Evolutionary conservation across 176 grass and related monocot species (phyloP), one percentile per base, ranked within the genome.

Genomic region (Triticum turgidum): DNA sequence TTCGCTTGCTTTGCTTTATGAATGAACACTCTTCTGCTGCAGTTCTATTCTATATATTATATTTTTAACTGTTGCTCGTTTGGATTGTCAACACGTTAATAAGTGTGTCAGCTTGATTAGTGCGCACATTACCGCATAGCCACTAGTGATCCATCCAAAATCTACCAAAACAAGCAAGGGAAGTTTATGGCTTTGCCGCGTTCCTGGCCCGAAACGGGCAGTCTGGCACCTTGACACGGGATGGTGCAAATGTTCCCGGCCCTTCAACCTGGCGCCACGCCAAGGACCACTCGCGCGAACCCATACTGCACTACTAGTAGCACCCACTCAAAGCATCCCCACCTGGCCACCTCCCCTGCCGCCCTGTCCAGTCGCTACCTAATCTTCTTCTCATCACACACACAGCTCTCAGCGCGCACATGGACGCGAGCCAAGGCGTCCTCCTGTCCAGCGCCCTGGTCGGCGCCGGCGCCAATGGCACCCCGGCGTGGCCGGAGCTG

Each of bases 401-500:
- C 25, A 64, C 58, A 13, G 29, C 17, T 29, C 59, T 61, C 59
- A 47, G 29, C 45, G 65, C 73, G 11, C 20, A 67, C 73, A 90
- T 90, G 89, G 84, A 87, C 84, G 77, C 85, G 69, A 94, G 61
- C 90, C 77, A 94, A 67, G 92, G 92, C 35, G 87, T 92, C 71
- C 89, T 89, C 83, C 69, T 89, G 83, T 87, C 89, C 25, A 87
- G 32, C 84, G 39, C 81, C 76, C 87, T 89, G 39, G 41, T 18
- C 61, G 88, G 47, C 78, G 45, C 77, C 22, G 61, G 12, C 82
- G 69, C 83, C 51, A 42, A 83, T 10, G 70, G 49, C 67, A 20
- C 54, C 51, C 87, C 76, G 27, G 42, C 86, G 42, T 94, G 90
- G 93, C 77, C 83, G 18, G 88, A 95, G 85, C 87, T 98, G 29